Conservation (phyloP, 2,329 filamentous ascomycete species). For the Harringtonia aguacate region DNA sequence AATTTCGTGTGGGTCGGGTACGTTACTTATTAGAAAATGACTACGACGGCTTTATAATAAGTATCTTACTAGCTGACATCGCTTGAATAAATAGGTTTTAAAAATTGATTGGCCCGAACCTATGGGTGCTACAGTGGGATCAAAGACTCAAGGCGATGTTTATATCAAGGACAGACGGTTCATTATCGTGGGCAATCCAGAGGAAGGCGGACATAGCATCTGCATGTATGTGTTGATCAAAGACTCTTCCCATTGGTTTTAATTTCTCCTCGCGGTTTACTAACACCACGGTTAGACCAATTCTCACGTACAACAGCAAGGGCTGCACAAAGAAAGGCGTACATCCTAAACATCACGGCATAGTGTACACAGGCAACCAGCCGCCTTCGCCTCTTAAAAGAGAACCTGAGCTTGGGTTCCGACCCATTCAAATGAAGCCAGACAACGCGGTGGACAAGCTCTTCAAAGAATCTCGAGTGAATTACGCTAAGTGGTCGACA, state of each 20-base stretch:
- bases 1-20: no score
- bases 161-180: constrained; percentile 27
- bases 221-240: constrained; percentile 35
- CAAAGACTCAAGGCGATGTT: neutral
- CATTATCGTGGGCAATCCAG: constrained; percentile 36
- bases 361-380: constrained; percentile 29
- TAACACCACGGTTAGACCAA: constrained; percentile 29
- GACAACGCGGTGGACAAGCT: constrained; percentile 32
- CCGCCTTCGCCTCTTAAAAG: constrained; percentile 22
- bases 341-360: constrained; percentile 41
- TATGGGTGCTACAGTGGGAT: constrained; percentile 18
- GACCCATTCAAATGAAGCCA: constrained; percentile 33
- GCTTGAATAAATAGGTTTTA: constrained; percentile 31
- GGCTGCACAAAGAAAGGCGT: constrained; percentile 43
- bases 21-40: no score
- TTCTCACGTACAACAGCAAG: constrained; percentile 42
- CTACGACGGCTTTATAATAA: no score
- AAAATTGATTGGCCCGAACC: constrained; percentile 47
- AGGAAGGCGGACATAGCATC: constrained; percentile 36
- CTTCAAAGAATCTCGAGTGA: constrained; percentile 39
- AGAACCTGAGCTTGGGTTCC: constrained; percentile 38
- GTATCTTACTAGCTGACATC: no score
- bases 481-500: constrained; percentile 45
- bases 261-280: neutral
- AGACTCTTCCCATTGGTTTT: neutral